Percentiles rank a stretch among this genome's conserved stretches.
Conservation (phyloP, 805 yeast genomes). For the Candida tibetensis region DNA sequence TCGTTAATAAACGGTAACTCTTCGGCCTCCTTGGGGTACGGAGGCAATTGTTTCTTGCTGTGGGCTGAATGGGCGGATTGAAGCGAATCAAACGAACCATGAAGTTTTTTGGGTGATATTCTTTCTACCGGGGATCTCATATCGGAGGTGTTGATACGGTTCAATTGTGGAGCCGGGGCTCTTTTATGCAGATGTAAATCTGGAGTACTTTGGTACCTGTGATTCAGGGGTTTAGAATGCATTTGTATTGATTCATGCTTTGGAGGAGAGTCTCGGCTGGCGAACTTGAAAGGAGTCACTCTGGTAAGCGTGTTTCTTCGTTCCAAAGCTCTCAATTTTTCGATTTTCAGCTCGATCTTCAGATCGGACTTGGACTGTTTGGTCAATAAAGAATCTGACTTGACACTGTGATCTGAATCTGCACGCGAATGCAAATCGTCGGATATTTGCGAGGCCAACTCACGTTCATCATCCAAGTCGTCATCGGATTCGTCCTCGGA, state of each 20-base stretch:
- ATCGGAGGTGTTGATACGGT: constrained; percentile 16
- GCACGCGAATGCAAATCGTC: background rate
- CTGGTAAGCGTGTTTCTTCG: constrained; percentile 20
- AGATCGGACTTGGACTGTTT: background rate
- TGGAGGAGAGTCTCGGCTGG: constrained; percentile 1
- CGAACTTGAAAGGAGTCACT: constrained; percentile 21
- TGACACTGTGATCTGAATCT: too few relatives aligned
- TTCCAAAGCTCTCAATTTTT: constrained; percentile 2
- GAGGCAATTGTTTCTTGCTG: constrained; percentile 17
- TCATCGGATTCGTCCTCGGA: background rate
- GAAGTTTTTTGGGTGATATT: background rate
- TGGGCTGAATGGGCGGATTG: constrained; percentile 2
- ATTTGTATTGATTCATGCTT: background rate
- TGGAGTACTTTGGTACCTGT: constrained; percentile 15
- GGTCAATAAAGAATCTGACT: too few relatives aligned
- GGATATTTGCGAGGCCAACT: background rate
- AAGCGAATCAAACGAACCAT: constrained; percentile 6
- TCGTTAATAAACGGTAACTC: constrained; percentile 40
- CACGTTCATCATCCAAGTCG: background rate
- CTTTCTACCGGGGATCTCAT: constrained; percentile 6
- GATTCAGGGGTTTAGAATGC: background rate
- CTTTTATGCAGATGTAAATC: constrained; percentile 12
- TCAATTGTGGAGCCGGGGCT: constrained; percentile 13
- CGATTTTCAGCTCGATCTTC: too few relatives aligned
- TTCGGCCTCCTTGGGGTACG: constrained; percentile 18